phyloP scores from a whole-genome alignment of 78 protist species.

The Dictyostelium capitatum region DNA sequence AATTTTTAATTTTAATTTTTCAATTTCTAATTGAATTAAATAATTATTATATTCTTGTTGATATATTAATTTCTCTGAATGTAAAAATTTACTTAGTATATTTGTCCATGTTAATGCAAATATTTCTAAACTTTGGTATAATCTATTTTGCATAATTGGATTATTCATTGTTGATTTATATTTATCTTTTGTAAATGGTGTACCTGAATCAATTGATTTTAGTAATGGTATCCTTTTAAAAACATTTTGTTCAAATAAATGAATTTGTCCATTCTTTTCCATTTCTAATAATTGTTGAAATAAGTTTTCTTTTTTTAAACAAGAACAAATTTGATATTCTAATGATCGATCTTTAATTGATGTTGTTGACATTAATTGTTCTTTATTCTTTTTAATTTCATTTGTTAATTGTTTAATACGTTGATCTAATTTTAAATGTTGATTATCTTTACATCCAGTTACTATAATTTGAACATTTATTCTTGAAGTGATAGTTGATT shows the following conservation, averaged over 20 bases:
- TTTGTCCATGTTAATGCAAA: constrained; percentile 17
- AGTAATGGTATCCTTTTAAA: constrained; percentile 5
- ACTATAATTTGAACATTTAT: neutral
- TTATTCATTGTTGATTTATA: constrained; percentile 34
- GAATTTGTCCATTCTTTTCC: constrained; percentile 14
- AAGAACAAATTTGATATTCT: constrained; percentile 12
- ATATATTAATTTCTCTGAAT: constrained; percentile 6
- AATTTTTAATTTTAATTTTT: neutral
- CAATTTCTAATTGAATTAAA: neutral
- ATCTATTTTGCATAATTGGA: constrained; percentile 3
- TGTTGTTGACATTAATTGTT: neutral
- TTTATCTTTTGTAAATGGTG: neutral
- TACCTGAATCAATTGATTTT: neutral
- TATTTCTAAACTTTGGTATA: neutral
- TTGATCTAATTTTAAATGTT: neutral
- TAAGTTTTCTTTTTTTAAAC: constrained; percentile 16
- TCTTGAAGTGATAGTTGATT: no score
- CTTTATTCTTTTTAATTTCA: neutral
- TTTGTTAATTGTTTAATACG: constrained; percentile 18
- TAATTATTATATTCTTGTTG: constrained; percentile 4
- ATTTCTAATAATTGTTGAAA: constrained; percentile 9
- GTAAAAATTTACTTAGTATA: neutral
- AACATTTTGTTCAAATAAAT: neutral
- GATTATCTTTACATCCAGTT: neutral
- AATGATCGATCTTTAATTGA: neutral